Evolutionary conservation across 208 protist species (phyloP), one percentile per base, ranked within the genome.

Genomic region (Leishmania turanica): DNA sequence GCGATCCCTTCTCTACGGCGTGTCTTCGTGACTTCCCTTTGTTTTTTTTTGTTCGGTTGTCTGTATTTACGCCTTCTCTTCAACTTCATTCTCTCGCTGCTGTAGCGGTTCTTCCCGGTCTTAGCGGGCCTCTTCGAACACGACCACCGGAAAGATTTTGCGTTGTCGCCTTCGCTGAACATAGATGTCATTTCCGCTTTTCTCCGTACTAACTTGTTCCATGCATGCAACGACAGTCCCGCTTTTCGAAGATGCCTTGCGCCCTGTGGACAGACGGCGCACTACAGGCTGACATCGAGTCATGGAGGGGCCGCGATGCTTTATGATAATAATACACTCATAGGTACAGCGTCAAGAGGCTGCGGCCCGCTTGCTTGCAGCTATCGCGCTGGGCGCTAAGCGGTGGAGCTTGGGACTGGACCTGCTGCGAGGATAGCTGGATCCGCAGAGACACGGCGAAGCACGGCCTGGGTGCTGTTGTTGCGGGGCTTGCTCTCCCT

Each of bases 41-140:
- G 54, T 64, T 79, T 40, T 40, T 42, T 42, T 42, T 42, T 40
- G 1, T 53, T 68, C 15, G 42, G 42, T 45, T 45, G 42, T 24
- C 47, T 71, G 51, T 34, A 34, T 31, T 27, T 87, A 58, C 54
- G 11, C 19, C 45, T 84, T 73, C n/a, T 31, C n/a, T 19, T n/a
- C 5, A 45, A 42, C 15, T 45, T 15, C 17, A 0, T 45, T 24
- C 9, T 69, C 8, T 34, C 34, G 31, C 17, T 45, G 15, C 9
- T 24, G 64, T 37, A 19, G 51, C 51, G 15, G 1, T 21, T 13
- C 51, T 0, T 6, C 17, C 51, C 1, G 17, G 51, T 21, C 51
- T 1, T 21, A 54, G 51, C 17, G 17, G 9, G 1, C 51, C 17
- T 15, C 0, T 0, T 54, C 51, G 3, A 21, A 0, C 15, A 54